Base-by-base conservation (phyloP, 2,329 filamentous ascomycete species). In the Sphaerostilbella broomeana region DNA sequence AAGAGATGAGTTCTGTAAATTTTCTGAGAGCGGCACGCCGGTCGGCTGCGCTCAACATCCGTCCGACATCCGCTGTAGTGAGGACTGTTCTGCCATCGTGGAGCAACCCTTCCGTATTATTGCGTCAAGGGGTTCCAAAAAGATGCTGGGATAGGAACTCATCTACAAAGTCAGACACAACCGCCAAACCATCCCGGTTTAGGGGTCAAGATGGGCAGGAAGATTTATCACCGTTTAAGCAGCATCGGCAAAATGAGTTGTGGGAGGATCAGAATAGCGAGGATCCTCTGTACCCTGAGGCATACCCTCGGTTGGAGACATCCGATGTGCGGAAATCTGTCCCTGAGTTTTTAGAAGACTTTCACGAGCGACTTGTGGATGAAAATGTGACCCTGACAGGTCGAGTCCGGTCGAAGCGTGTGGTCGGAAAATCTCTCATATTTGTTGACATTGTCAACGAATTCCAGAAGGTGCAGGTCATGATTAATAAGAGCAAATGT, bases 401-500 rank as follows among this genome's bases (percentile, higher is more conserved):
- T 61, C 86, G 87, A 57, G 72, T 95, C 47, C 71, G 73, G 53
- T 79, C 80, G 32, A 75, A 84, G 56, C 84, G 86, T 46, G 69
- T 76, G 33, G 74, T 79, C 39, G 81, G 89, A 49, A 81, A 77
- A 51, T 86, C 84, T 62, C 78, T 98, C 51, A 70, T 87, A 47
- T 98, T 98, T 61, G 61, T 95, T 49, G 84, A 92, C 62, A 66
- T 97, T 35, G 70, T 79, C 50, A 79, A 87, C 58, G 79, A 86
- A 56, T 82, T 80, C 42, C 65, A 78, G 50, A 76, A 73, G 47
- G 62, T 94, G 22, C 92, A 98, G 63, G 73, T 81, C 45, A 79
- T 94, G 67, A 73, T 84, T 60, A 84, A 85, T 61, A 70, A 81
- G 51, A 69, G 70, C 43, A 74, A 70, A 45, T 70, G 53, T 45